Conservation (phyloP, 352 stramenopile species). For the Phytopythium ostracodes region DNA sequence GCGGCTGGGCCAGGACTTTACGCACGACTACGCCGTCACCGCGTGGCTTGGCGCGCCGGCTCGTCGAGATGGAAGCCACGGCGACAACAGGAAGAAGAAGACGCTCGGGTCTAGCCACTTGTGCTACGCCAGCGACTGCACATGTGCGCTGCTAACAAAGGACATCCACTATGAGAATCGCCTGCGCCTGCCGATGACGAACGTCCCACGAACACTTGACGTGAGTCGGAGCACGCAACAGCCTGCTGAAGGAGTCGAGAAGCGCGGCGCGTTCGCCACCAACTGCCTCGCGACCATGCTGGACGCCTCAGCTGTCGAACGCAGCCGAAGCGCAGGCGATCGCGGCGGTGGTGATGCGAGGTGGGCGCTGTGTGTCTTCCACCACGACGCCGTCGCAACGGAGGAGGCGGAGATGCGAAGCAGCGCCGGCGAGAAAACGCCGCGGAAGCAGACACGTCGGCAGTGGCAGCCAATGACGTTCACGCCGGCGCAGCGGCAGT, state of each 20-base stretch:
- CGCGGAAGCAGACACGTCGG: neutral
- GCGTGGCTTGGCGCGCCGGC: conserved; percentile 45
- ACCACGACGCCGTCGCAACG: conserved; percentile 29
- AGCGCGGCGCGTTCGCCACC: conserved; percentile 46
- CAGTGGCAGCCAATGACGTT: conserved; percentile 22
- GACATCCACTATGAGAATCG: conserved; percentile 47
- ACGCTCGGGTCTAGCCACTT: conserved; percentile 27
- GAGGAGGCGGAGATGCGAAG: neutral
- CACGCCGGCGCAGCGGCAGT: conserved; percentile 40
- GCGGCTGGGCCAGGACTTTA: conserved; percentile 62
- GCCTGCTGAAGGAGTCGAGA: conserved; percentile 44
- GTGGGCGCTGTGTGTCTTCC: conserved; percentile 58
- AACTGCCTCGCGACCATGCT: conserved; percentile 64
- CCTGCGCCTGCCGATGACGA: conserved; percentile 64
- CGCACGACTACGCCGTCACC: conserved; percentile 36
- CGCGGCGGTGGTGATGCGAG: conserved; percentile 11
- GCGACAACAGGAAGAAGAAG: neutral
- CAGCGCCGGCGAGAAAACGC: too few species aligned
- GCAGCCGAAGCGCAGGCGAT: neutral
- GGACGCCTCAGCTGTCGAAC: conserved; percentile 18
- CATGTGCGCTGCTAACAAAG: conserved; percentile 20
- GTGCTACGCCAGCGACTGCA: conserved; percentile 54
- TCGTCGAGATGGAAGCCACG: conserved; percentile 11
- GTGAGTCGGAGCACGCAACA: conserved; percentile 32
- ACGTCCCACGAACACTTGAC: conserved; percentile 65